Percentiles rank a stretch among this genome's conserved stretches.
These are phyloP conservation scores for Mycosphaerella sp. DNA, from an alignment of 2,329 filamentous ascomycete species.

Conservation along the genomic window DNA sequence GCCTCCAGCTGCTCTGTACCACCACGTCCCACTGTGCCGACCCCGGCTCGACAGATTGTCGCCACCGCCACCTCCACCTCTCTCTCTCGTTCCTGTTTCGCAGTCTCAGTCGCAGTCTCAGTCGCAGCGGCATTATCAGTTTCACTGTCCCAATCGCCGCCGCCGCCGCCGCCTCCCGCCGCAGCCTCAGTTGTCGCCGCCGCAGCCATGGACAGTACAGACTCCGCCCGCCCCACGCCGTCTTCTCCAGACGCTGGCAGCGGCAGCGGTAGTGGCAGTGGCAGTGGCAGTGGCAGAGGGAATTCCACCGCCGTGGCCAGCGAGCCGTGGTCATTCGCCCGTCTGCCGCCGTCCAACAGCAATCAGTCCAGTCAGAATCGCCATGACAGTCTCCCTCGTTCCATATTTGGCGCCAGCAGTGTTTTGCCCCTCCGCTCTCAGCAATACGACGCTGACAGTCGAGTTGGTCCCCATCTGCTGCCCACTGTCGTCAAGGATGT, in stretches of 20 bases:
- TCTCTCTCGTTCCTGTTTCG: not conserved
- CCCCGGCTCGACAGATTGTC: not conserved
- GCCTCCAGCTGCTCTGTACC: too few species aligned
- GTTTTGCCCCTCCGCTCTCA: slow-evolving; percentile 6
- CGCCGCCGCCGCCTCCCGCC: too few species aligned
- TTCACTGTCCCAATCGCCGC: too few species aligned
- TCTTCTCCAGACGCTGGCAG: not conserved
- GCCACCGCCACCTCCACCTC: not conserved
- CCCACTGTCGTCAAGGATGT: slow-evolving; percentile 43
- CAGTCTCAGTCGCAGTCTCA: not conserved
- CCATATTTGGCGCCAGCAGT: slow-evolving; percentile 19
- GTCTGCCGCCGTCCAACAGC: slow-evolving; percentile 4
- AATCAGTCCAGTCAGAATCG: slow-evolving; percentile 9
- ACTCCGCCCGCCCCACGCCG: not conserved
- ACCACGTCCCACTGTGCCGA: not conserved
- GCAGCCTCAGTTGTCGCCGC: not conserved
- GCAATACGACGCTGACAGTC: slow-evolving; percentile 12
- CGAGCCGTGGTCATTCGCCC: slow-evolving; percentile 17
- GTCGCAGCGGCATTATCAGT: not conserved
- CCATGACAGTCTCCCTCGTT: slow-evolving; percentile 20
- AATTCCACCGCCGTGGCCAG: not conserved
- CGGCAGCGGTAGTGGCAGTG: too few species aligned
- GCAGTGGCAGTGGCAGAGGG: not conserved
- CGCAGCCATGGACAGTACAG: slow-evolving; percentile 3
- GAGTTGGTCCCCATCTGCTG: slow-evolving; percentile 24